Conservation (phyloP, 1,284 basidiomycete species). For the Rhizoctonia solani region DNA sequence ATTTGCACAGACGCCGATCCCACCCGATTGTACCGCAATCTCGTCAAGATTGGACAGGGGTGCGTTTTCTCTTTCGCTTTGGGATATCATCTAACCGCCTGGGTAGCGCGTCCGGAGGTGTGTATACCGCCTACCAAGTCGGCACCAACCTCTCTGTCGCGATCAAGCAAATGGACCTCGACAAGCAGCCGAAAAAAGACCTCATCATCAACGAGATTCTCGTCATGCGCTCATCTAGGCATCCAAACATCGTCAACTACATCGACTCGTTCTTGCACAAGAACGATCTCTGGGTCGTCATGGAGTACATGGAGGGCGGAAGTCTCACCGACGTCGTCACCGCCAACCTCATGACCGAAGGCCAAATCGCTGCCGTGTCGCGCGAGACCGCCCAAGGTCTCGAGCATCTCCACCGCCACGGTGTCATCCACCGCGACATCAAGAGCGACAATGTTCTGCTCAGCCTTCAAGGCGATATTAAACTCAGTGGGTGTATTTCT, state of each 20-base stretch:
- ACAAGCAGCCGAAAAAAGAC: conserved; percentile 99
- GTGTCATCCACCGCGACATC: conserved; percentile 66
- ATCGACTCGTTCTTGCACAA: conserved; percentile 98
- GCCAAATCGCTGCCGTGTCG: conserved; percentile 61
- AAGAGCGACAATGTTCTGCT: conserved; percentile 63
- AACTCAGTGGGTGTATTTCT: conserved; percentile 57
- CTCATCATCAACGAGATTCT: conserved; percentile 96
- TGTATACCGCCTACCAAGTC: conserved; percentile 97
- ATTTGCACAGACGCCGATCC: conserved; percentile 99
- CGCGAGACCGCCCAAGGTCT: conserved; percentile 58
- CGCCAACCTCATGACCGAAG: conserved; percentile 90
- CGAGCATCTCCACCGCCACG: conserved; percentile 59
- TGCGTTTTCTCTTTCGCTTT: conserved; percentile 49
- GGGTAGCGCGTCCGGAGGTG: conserved; percentile 94
- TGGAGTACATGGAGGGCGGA: conserved; percentile 96
- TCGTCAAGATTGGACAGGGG: conserved; percentile 98
- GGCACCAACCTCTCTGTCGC: conserved; percentile 93
- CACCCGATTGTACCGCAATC: conserved; percentile 86
- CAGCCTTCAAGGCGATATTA: conserved; percentile 60
- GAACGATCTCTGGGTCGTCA: conserved; percentile 99
- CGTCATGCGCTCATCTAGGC: conserved; percentile 80
- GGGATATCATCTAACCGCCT: neutral
- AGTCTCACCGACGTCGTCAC: conserved; percentile 94
- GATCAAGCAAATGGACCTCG: conserved; percentile 99
- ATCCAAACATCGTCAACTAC: conserved; percentile 99